Base-by-base conservation (phyloP, 176 grass and related monocot species). In the Dendrocalamus sinicus region DNA sequence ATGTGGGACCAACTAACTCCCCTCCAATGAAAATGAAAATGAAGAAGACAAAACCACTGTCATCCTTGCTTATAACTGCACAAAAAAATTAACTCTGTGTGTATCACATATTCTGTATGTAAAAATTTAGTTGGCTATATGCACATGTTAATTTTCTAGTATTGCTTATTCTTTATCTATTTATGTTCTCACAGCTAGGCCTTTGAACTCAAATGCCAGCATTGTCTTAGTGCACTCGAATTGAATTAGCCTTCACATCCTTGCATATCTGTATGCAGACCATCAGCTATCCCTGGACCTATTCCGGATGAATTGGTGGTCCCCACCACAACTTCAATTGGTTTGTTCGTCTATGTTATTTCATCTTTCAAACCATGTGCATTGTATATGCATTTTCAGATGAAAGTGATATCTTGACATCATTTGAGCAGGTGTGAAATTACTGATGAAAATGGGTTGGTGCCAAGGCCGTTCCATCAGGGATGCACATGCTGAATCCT, bases 361-460 rank as follows among this genome's bases (percentile, higher is more conserved):
- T 82, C 72, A 46, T 59, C 74, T 78, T 63, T 23, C 50, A 72
- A 84, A 73, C 26, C 22, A 70, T 59, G 20, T n/a, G 26, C 41
- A 57, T 81, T 48, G 22, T 86, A 17, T 85, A 46, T 39, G 46
- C 24, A 69, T 26, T 77, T 81, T 77, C 41, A 19, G 24, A 30
- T 85, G 46, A 58, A 35, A 76, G 6, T 82, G 40, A 65, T 74
- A 70, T 58, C 4, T 43, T 58, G 26, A 73, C 83, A 72, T 86
- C 83, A 77, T 76, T 84, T 86, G 73, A 47, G 54, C 83, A 98
- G 96, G 96, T 82, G 76, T 91, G 70, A 89, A 89, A 47, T 82
- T 98, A 81, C 75, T 98, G 75, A 92, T 92, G 90, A 98, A 95
- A 92, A 98, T 95, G 96, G 96, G 96, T 19, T 98, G 96, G 93